These are phyloP conservation scores for Nadsonia fulvescens DNA, from an alignment of 805 yeast genomes.

Conservation along the genomic window DNA sequence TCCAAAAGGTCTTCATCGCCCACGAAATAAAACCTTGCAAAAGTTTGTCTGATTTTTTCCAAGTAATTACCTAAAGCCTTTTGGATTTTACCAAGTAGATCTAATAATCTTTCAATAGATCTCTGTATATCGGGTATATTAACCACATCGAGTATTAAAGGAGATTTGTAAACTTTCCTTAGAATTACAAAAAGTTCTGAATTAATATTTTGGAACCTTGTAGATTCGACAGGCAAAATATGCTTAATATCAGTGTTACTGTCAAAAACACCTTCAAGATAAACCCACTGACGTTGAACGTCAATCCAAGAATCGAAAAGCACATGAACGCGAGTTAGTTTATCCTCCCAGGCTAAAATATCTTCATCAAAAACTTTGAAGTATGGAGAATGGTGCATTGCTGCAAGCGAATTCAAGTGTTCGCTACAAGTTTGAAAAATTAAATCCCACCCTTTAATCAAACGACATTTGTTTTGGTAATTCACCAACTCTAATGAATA, in stretches of 20 bases:
- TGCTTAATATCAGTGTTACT: conserved; percentile 36
- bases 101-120: conserved; percentile 32
- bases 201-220: conserved; percentile 45
- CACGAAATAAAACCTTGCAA: conserved; percentile 70
- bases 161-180: conserved; percentile 29
- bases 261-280: conserved; percentile 63
- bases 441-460: conserved; percentile 52
- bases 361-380: conserved; percentile 43
- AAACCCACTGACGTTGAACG: conserved; percentile 77
- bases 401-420: conserved; percentile 40
- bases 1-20: conserved; percentile 85
- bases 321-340: conserved; percentile 30
- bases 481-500: conserved; percentile 34
- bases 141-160: conserved; percentile 36
- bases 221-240: conserved; percentile 52
- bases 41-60: conserved; percentile 58
- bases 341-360: conserved; percentile 34
- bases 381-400: conserved; percentile 56
- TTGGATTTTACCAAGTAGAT: conserved; percentile 38
- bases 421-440: conserved; percentile 40
- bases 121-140: conserved; percentile 29
- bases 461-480: conserved; percentile 31
- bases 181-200: conserved; percentile 39
- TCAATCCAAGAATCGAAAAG: conserved; percentile 62
- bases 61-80: conserved; percentile 58